These are phyloP conservation scores for Wickerhamia fluorescens DNA, from an alignment of 805 yeast species.

Conservation along the genomic window DNA sequence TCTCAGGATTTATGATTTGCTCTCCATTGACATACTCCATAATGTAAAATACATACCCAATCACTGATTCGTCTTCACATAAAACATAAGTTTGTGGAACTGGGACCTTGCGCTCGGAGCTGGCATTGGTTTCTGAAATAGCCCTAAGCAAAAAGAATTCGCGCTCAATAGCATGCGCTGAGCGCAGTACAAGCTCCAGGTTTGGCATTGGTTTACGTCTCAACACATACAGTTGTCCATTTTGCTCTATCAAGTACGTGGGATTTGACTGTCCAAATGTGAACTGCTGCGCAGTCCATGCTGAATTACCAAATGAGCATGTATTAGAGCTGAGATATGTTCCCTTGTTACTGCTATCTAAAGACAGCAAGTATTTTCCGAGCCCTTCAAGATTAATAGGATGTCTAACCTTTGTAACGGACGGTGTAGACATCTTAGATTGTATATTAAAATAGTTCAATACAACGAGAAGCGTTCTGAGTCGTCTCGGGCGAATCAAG, in stretches of 20 bases:
- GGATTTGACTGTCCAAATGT: conserved; percentile 62
- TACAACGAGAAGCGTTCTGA: no score
- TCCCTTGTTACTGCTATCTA: no score
- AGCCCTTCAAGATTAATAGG: conserved; percentile 22
- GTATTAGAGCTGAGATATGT: no score
- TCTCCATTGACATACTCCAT: conserved; percentile 56
- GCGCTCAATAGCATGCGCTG: conserved; percentile 59
- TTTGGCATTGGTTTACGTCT: conserved; percentile 52
- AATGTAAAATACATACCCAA: conserved; percentile 52
- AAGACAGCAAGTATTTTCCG: conserved; percentile 17
- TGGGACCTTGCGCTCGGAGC: conserved; percentile 31
- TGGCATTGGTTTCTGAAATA: conserved; percentile 20
- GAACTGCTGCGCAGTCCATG: conserved; percentile 52
- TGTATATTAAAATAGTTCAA: no score
- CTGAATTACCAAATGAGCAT: no score
- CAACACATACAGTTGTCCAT: conserved; percentile 35
- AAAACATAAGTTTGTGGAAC: conserved; percentile 46
- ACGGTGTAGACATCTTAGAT: conserved; percentile 9
- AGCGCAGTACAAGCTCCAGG: conserved; percentile 41
- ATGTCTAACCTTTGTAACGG: conserved; percentile 28
- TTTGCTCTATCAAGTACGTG: conserved; percentile 44
- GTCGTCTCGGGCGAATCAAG: no score
- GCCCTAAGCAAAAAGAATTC: conserved; percentile 47
- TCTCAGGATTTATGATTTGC: conserved; percentile 46
- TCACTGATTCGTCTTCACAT: conserved; percentile 49